Evolutionary conservation across 139 green algal genomes (phyloP).

Genomic region (Spirogloea muscicola): DNA sequence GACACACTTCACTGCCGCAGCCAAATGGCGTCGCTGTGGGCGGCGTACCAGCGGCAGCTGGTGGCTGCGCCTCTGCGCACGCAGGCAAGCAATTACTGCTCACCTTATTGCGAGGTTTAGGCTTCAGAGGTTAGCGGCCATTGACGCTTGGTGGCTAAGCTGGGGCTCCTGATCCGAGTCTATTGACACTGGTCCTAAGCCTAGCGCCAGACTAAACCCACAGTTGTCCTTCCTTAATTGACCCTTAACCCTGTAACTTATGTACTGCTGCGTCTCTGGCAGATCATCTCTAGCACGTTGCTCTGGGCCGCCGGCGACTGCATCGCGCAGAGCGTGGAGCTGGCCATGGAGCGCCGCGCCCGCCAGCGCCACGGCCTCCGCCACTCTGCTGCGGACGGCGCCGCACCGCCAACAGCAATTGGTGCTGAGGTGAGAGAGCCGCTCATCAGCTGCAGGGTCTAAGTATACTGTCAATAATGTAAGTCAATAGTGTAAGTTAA

Average conservation of each 20-base stretch:
- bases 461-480: not conserved
- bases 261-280: conserved; percentile 3
- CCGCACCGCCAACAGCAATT: not conserved
- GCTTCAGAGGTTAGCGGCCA: no score
- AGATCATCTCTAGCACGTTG: not conserved
- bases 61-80: conserved; percentile 9
- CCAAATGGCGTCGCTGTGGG: no score
- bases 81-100: no score
- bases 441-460: not conserved
- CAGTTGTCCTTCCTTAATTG: no score
- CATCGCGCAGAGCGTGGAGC: conserved; percentile 34
- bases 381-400: not conserved
- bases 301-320: conserved; percentile 25
- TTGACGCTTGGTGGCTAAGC: no score
- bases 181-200: no score
- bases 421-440: not conserved
- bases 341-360: not conserved
- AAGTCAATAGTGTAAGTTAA: not conserved
- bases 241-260: conserved; percentile 1
- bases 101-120: no score
- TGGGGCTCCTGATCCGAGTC: no score
- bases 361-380: not conserved
- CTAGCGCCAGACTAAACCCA: no score
- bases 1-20: no score
- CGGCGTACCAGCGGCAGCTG: conserved; percentile 43